These are phyloP conservation scores for Bolboschoenus planiculmis DNA, from an alignment of 176 grass and related monocot species.

Conservation along the genomic window DNA sequence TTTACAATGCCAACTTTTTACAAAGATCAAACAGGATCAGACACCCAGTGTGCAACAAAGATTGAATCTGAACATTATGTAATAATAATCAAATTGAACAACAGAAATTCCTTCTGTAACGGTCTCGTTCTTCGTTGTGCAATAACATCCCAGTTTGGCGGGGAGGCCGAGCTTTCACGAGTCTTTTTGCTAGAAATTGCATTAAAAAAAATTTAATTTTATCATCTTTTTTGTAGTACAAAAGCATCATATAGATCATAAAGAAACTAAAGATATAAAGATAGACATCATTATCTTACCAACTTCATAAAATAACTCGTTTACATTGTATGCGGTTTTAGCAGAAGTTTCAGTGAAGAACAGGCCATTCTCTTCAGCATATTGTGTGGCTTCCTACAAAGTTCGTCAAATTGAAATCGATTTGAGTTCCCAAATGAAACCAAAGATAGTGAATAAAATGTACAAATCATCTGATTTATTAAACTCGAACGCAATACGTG, in stretches of 20 bases:
- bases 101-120: constrained; percentile 30
- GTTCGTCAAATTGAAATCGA: background rate
- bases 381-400: constrained; percentile 47
- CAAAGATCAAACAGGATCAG: background rate
- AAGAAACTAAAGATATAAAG: background rate
- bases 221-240: no score
- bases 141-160: constrained; percentile 34
- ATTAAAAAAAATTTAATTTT: no score
- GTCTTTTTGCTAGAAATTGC: constrained; percentile 40
- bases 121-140: constrained; percentile 5
- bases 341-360: constrained; percentile 68
- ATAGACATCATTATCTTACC: constrained; percentile 28
- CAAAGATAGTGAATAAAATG: background rate
- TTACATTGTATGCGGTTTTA: constrained; percentile 61
- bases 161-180: constrained; percentile 34
- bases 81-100: constrained; percentile 44
- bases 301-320: constrained; percentile 71
- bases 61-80: background rate
- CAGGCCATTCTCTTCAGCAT: constrained; percentile 58
- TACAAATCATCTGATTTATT: background rate
- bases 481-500: no score
- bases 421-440: background rate
- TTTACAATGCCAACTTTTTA: background rate
- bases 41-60: background rate
- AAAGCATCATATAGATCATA: background rate